phyloP scores from a whole-genome alignment of 768 basidiomycete species.

The Podaxis pistillaris region DNA sequence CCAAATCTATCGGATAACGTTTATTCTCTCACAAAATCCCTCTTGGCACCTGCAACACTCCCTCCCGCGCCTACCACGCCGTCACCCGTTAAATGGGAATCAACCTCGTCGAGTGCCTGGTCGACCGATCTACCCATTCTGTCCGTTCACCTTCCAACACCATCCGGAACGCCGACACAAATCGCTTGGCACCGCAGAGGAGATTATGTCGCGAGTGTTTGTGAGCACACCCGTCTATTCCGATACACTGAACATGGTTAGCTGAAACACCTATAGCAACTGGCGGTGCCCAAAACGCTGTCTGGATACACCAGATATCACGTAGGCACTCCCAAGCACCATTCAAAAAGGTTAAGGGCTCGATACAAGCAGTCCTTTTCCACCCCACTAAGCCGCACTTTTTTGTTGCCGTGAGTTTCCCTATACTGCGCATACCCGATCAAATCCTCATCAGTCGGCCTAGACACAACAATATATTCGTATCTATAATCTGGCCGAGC shows the following conservation, averaged over 20 bases:
- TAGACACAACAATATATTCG: slow-evolving; percentile 97
- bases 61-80: slow-evolving; percentile 55
- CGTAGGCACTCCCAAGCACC: slow-evolving; percentile 96
- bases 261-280: slow-evolving; percentile 40
- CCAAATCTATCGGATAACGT: slow-evolving; percentile 68
- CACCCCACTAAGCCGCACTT: slow-evolving; percentile 94
- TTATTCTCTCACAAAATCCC: slow-evolving; percentile 55
- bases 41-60: slow-evolving; percentile 62
- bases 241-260: slow-evolving; percentile 14
- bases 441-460: slow-evolving; percentile 16
- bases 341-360: slow-evolving; percentile 92
- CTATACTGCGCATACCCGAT: slow-evolving; percentile 6
- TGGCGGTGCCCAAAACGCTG: slow-evolving; percentile 71
- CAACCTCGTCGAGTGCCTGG: slow-evolving; percentile 42
- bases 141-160: slow-evolving; percentile 57
- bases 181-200: slow-evolving; percentile 92
- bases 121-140: slow-evolving; percentile 57
- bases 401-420: slow-evolving; percentile 87
- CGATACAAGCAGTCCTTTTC: slow-evolving; percentile 89
- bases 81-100: slow-evolving; percentile 71
- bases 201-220: slow-evolving; percentile 93
- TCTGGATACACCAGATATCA: slow-evolving; percentile 95
- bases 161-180: slow-evolving; percentile 74
- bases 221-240: slow-evolving; percentile 48
- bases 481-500: slow-evolving; percentile 91